Base-by-base conservation (phyloP, 2,329 filamentous ascomycete genomes). In the Cercospora sp. region DNA sequence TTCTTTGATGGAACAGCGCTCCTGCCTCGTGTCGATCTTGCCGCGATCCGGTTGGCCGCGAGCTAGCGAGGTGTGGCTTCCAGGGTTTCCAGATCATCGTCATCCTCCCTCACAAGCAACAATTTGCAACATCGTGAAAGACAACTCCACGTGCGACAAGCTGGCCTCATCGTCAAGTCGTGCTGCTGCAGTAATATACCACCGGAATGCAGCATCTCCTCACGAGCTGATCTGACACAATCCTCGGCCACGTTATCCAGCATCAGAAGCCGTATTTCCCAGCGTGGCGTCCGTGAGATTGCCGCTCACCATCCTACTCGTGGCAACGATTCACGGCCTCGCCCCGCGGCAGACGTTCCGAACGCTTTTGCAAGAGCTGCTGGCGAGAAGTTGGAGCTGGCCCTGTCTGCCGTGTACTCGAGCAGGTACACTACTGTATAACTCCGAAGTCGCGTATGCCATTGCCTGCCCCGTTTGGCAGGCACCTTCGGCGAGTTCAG, bases 211-310 rank as follows among this genome's bases (percentile, higher is more conserved):
- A 51, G 1, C 9, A 24, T 16, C 21, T 7, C 6, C 45, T 51
- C 18, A 26, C 10, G 43, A 21, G 43, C 21, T 26, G 45, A 13
- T 13, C 45, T 51, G 45, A 26, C 45, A 3, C 37, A 2, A 13
- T 26, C 10, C 5, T 16, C 21, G 45, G 18, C 1, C 45, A 51
- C 45, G 3, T 4, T 3, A 8, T 8, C 5, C 26, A n/a, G 26
- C 30, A n/a, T 30, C 45, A 61, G 57, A 28, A 21, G 61, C 61
- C 40, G 53, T 34, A 18, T n/a, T 32, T 58, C 26, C 49, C 49
- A 53, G 49, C 49, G 49, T 53, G 49, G 49, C 49, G 49, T 24
- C 26, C 21, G 49, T 53, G 49, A 53, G 49, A 53, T 53, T 53
- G 49, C 18, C 53, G 53, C 53, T 30, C 26, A 30, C 53, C 53